Evolutionary conservation across 306 rosid species (phyloP).

Genomic region (Oemleria cerasiformis): DNA sequence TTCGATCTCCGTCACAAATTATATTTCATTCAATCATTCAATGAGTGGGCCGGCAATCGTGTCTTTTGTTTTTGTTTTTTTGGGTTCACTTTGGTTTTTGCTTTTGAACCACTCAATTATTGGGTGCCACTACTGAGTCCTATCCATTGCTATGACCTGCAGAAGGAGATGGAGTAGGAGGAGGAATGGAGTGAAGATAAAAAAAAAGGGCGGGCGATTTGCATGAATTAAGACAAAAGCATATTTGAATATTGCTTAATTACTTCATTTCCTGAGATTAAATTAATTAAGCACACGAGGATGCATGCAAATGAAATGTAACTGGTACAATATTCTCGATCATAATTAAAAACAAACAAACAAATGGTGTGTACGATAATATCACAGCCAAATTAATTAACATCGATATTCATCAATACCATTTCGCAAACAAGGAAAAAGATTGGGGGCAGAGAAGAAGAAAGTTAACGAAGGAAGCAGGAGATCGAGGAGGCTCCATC

Average conservation of each 20-base stretch:
- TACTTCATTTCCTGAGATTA: slow-evolving; percentile 14
- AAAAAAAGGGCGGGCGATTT: too few relatives aligned
- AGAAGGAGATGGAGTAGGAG: too few relatives aligned
- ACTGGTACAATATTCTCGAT: slow-evolving; percentile 16
- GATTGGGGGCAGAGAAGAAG: background rate
- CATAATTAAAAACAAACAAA: slow-evolving; percentile 47
- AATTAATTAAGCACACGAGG: slow-evolving; percentile 32
- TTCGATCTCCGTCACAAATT: too few relatives aligned
- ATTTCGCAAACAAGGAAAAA: slow-evolving; percentile 26
- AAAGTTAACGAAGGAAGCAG: background rate
- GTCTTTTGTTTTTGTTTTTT: too few relatives aligned
- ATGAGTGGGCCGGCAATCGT: too few relatives aligned
- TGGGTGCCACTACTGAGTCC: too few relatives aligned
- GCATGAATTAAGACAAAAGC: slow-evolving; percentile 19
- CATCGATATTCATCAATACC: slow-evolving; percentile 24
- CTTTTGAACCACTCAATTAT: too few relatives aligned
- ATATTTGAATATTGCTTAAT: slow-evolving; percentile 30
- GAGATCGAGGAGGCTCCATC: slow-evolving; percentile 30
- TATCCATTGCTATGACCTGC: too few relatives aligned
- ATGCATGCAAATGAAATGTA: background rate
- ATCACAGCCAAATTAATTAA: slow-evolving; percentile 21
- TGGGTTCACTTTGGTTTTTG: too few relatives aligned
- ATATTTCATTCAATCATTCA: too few relatives aligned
- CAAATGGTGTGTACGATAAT: slow-evolving; percentile 42
- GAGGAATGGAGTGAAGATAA: too few relatives aligned